Evolutionary conservation across 768 basidiomycete species (phyloP).

Genomic region (Tulasnella sp.): DNA sequence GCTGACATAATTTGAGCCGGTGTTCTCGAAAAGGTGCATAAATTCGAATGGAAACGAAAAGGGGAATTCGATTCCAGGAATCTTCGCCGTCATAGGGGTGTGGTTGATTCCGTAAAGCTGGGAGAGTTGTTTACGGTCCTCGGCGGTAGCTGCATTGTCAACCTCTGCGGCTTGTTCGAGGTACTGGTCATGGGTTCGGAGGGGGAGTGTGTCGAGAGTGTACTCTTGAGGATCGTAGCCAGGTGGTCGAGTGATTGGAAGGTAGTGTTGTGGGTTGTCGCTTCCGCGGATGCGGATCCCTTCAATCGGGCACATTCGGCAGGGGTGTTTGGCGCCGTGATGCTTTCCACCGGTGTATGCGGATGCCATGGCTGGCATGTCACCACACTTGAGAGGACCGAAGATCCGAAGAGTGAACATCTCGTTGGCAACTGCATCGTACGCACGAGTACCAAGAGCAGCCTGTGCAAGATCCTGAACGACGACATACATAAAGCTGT

Average conservation of each 20-base stretch:
- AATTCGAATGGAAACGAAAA: conserved; percentile 36
- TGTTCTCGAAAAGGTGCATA: conserved; percentile 40
- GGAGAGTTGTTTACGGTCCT: conserved; percentile 17
- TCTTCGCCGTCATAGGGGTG: conserved; percentile 23
- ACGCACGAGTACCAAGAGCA: conserved; percentile 24
- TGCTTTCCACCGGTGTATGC: conserved; percentile 31
- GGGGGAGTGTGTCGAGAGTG: neutral
- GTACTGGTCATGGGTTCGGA: neutral
- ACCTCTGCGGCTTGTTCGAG: neutral
- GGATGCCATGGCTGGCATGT: conserved; percentile 27
- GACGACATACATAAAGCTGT: conserved; percentile 30
- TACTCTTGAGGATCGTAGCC: neutral
- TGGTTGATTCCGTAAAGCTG: conserved; percentile 27
- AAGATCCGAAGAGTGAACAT: conserved; percentile 25
- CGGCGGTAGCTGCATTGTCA: conserved; percentile 6
- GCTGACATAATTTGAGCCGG: conserved; percentile 30
- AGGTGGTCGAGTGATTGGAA: conserved; percentile 17
- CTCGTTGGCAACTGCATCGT: conserved; percentile 20
- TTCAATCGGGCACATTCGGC: conserved; percentile 30
- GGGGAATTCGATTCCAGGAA: conserved; percentile 27
- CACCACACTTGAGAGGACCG: conserved; percentile 23
- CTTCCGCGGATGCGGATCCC: conserved; percentile 16
- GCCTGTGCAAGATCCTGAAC: conserved; percentile 29
- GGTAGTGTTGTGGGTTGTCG: conserved; percentile 18
- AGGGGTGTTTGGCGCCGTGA: conserved; percentile 30